Conservation (phyloP, 73 alveolate species). For the Tetrahymena elliotti region DNA sequence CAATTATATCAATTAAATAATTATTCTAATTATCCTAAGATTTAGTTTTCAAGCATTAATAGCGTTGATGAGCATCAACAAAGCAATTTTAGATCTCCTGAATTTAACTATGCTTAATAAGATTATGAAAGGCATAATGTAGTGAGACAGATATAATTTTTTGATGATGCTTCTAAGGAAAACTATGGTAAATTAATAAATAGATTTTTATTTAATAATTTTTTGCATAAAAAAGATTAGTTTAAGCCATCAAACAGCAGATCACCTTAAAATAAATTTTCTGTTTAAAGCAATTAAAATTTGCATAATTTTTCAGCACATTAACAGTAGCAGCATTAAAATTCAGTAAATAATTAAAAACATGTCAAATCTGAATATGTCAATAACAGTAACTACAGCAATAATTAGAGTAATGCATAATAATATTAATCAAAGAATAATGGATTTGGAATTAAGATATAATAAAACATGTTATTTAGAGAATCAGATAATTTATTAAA, state of each 20-base stretch:
- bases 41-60: background rate
- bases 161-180: background rate
- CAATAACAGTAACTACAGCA: too few relatives aligned
- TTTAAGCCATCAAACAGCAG: background rate
- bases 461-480: background rate
- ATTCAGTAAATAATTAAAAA: background rate
- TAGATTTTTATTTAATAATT: background rate
- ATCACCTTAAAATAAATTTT: background rate
- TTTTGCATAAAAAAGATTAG: background rate
- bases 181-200: background rate
- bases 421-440: background rate
- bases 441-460: background rate
- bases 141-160: background rate
- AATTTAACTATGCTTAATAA: background rate
- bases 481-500: background rate
- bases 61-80: background rate
- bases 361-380: background rate
- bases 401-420: too few relatives aligned
- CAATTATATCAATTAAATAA: background rate
- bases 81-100: background rate
- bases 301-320: background rate
- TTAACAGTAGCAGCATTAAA: background rate
- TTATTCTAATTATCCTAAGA: background rate
- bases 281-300: too few relatives aligned
- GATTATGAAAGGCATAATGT: background rate